Evolutionary conservation across 2,329 filamentous ascomycete genomes (phyloP).

Genomic region (Phoma sp.): DNA sequence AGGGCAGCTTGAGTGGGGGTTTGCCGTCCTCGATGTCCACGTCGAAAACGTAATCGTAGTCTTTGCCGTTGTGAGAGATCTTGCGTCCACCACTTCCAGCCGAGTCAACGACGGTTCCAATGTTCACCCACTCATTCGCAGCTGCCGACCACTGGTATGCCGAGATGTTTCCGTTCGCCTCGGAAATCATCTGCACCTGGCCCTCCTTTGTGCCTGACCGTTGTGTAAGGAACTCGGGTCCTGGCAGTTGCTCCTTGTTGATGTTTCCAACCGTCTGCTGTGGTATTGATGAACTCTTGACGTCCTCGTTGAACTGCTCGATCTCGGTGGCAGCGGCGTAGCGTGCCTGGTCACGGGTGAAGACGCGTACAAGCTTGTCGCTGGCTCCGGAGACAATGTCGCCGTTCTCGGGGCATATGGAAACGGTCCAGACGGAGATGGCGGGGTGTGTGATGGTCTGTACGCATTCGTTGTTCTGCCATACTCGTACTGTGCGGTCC

Average conservation of each 20-base stretch:
- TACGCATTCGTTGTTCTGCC: constrained; percentile 81
- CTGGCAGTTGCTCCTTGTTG: constrained; percentile 91
- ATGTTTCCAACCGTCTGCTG: constrained; percentile 79
- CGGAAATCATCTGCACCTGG: constrained; percentile 89
- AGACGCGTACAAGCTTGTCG: constrained; percentile 84
- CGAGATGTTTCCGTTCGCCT: constrained; percentile 80
- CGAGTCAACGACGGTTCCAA: constrained; percentile 93
- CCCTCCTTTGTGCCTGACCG: constrained; percentile 95
- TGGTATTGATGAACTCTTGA: constrained; percentile 84
- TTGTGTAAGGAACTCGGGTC: constrained; percentile 81
- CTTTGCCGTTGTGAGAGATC: constrained; percentile 76
- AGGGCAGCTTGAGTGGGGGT: constrained; percentile 90
- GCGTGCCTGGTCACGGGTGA: constrained; percentile 75
- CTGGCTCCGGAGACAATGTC: constrained; percentile 95
- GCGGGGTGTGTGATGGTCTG: constrained; percentile 98
- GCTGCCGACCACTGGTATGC: constrained; percentile 84
- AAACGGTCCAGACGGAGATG: constrained; percentile 94
- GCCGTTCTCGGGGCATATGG: constrained; percentile 80
- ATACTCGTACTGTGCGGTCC: constrained; percentile 90
- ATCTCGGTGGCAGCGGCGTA: constrained; percentile 73
- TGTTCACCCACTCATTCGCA: constrained; percentile 76
- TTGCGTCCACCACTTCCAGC: constrained; percentile 76
- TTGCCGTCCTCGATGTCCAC: constrained; percentile 96
- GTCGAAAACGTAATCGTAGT: constrained; percentile 96
- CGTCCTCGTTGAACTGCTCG: constrained; percentile 79